phyloP scores from a whole-genome alignment of 805 yeast genomes.

The Lachancea thermotolerans region DNA sequence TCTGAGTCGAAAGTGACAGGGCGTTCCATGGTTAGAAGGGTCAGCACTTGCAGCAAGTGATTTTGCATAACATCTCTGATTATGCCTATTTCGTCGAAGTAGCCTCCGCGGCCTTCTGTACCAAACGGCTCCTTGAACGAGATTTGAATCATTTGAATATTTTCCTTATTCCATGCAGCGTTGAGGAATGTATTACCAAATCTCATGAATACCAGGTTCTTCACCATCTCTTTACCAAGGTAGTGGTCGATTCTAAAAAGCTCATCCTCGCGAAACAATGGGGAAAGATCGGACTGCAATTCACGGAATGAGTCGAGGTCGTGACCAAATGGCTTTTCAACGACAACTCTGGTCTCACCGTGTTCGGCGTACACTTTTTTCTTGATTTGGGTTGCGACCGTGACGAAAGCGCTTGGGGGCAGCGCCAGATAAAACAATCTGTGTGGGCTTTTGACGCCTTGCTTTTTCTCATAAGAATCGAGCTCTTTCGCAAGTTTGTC shows the following conservation, averaged over 20 bases:
- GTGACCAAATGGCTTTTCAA: constrained; percentile 96
- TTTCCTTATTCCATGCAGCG: constrained; percentile 84
- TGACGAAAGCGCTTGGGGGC: constrained; percentile 87
- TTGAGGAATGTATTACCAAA: constrained; percentile 84
- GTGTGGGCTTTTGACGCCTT: constrained; percentile 48
- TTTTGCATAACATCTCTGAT: constrained; percentile 98
- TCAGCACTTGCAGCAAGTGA: constrained; percentile 88
- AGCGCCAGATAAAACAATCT: constrained; percentile 87
- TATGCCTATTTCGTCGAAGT: constrained; percentile 91
- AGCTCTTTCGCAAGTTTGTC: constrained; percentile 47
- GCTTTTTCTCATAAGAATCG: constrained; percentile 49
- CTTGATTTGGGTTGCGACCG: constrained; percentile 70
- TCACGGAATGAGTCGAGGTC: constrained; percentile 75
- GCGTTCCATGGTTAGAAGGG: constrained; percentile 90
- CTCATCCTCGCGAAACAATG: constrained; percentile 86
- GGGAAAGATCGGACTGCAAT: constrained; percentile 70
- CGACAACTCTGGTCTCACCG: constrained; percentile 75
- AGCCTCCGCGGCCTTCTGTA: constrained; percentile 98
- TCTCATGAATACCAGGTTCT: constrained; percentile 80
- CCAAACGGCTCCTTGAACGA: constrained; percentile 98
- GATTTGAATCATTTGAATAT: constrained; percentile 74
- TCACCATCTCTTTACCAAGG: constrained; percentile 96
- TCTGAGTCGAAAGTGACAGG: constrained; percentile 90
- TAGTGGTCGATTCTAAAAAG: constrained; percentile 95
- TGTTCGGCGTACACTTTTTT: constrained; percentile 55